Conservation (phyloP, 2,329 filamentous ascomycete genomes). For the Cylindrodendrum hubeiense region DNA sequence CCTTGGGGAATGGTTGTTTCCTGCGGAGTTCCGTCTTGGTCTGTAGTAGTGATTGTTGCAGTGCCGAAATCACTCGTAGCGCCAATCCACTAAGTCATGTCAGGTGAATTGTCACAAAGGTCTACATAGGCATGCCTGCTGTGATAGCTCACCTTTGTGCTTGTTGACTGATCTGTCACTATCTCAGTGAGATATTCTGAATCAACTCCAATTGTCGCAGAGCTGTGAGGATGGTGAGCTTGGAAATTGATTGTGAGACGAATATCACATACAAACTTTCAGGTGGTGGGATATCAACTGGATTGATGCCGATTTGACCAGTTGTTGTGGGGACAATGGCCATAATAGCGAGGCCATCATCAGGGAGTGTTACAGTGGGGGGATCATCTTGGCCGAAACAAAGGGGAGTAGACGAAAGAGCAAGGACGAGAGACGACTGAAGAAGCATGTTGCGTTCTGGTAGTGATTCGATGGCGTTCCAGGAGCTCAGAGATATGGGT, state of each 20-base stretch:
- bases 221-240: background rate
- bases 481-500: background rate
- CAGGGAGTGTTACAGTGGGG: background rate
- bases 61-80: background rate
- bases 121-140: background rate
- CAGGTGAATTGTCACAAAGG: background rate
- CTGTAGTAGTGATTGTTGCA: background rate
- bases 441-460: background rate
- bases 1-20: background rate
- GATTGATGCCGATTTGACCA: slow-evolving; percentile 10
- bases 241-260: background rate
- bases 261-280: slow-evolving; percentile 4
- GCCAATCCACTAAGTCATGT: background rate
- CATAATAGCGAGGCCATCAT: background rate
- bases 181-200: slow-evolving; percentile 1
- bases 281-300: background rate
- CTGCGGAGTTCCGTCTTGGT: background rate
- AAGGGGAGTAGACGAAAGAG: background rate
- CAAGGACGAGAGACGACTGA: background rate
- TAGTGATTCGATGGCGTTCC: background rate
- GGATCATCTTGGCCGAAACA: background rate
- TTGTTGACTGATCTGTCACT: background rate
- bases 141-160: background rate
- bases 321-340: slow-evolving; percentile 1
- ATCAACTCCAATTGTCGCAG: background rate